These are phyloP conservation scores for Cordia subcordata DNA, from an alignment of 257 asterid species.

Conservation along the genomic window DNA sequence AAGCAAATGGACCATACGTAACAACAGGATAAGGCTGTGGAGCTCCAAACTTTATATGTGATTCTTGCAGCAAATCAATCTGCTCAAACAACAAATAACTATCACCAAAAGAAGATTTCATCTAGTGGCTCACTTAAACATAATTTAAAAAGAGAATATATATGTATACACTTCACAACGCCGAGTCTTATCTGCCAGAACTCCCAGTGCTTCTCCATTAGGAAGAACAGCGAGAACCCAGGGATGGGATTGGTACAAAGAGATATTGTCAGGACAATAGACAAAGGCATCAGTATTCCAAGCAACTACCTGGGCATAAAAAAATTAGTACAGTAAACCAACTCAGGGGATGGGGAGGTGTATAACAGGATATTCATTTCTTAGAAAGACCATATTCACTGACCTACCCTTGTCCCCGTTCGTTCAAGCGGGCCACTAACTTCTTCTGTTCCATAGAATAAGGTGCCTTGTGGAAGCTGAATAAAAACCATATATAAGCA, in stretches of 20 bases:
- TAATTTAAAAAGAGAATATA: slow-evolving; percentile 11
- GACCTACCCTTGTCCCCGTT: slow-evolving; percentile 84
- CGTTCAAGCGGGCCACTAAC: slow-evolving; percentile 83
- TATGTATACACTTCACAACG: slow-evolving; percentile 99
- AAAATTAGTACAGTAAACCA: slow-evolving; percentile 3
- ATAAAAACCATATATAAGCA: slow-evolving; percentile 18
- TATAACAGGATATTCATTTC: no score
- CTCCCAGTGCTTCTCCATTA: slow-evolving; percentile 79
- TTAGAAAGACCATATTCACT: neutral
- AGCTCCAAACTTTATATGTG: slow-evolving; percentile 54
- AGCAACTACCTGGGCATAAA: slow-evolving; percentile 55
- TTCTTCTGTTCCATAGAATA: slow-evolving; percentile 97
- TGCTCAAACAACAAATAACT: slow-evolving; percentile 29
- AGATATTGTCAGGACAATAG: slow-evolving; percentile 81
- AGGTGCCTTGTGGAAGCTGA: slow-evolving; percentile 84
- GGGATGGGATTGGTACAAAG: slow-evolving; percentile 97
- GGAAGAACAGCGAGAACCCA: slow-evolving; percentile 91
- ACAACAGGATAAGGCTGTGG: slow-evolving; percentile 62
- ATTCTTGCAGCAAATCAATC: slow-evolving; percentile 80
- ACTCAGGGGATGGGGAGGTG: no score
- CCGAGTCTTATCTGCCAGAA: slow-evolving; percentile 89
- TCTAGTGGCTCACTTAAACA: slow-evolving; percentile 2
- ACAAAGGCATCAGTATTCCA: slow-evolving; percentile 99
- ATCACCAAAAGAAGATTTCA: slow-evolving; percentile 8
- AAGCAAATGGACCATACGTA: slow-evolving; percentile 89